phyloP scores from a whole-genome alignment of 371 early-diverging fungal genomes.

The Mucor ambiguus region DNA sequence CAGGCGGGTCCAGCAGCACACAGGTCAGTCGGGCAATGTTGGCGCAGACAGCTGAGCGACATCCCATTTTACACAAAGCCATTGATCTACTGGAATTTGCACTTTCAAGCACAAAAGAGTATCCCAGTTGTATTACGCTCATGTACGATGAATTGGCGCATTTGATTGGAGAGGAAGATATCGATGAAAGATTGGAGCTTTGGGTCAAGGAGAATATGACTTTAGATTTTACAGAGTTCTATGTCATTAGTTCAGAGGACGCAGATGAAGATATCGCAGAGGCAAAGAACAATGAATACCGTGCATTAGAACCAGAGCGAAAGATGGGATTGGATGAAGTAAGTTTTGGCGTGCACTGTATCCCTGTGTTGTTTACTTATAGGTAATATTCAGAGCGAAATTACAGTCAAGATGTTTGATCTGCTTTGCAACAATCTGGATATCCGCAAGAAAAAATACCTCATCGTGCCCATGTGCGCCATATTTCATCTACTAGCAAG shows the following conservation, averaged over 20 bases:
- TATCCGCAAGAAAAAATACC: slow-evolving; percentile 36
- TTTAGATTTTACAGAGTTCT: slow-evolving; percentile 62
- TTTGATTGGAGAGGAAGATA: slow-evolving; percentile 50
- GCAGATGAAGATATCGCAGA: slow-evolving; percentile 17
- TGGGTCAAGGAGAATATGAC: slow-evolving; percentile 78
- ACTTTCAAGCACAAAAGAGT: slow-evolving; percentile 44
- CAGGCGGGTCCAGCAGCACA: slow-evolving; percentile 22
- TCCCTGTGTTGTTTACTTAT: too few relatives aligned
- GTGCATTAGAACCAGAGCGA: slow-evolving; percentile 26
- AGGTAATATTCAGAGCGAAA: background rate
- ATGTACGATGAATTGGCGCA: slow-evolving; percentile 77
- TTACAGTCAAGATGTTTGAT: slow-evolving; percentile 23
- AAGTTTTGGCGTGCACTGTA: too few relatives aligned
- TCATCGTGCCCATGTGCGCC: slow-evolving; percentile 64
- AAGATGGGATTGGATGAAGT: slow-evolving; percentile 58
- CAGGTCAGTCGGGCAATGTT: background rate
- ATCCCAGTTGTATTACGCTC: slow-evolving; percentile 62
- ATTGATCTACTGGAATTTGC: slow-evolving; percentile 50
- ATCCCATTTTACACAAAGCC: slow-evolving; percentile 50
- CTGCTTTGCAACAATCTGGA: slow-evolving; percentile 15
- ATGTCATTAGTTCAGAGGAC: slow-evolving; percentile 54
- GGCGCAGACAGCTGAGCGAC: slow-evolving; percentile 18
- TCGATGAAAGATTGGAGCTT: slow-evolving; percentile 60
- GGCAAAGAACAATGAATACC: background rate
- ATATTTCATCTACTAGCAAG: slow-evolving; percentile 75